Conservation (phyloP, 2,329 filamentous ascomycete genomes). For the Endothia cerciana region DNA sequence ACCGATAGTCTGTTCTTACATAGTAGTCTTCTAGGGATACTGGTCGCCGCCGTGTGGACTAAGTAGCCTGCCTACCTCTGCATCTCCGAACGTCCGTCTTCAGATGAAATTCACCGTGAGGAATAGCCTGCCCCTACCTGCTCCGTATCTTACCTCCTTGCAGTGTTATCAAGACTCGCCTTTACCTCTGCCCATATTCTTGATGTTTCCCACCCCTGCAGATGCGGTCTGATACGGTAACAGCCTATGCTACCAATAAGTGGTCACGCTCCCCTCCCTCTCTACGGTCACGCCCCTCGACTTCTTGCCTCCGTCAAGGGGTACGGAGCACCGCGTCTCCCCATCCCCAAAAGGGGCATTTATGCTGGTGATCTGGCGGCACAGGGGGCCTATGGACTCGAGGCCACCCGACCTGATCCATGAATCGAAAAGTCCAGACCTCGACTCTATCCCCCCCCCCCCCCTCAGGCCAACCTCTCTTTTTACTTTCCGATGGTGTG, state of each 20-base stretch:
- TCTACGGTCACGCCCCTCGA: constrained; percentile 22
- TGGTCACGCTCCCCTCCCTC: constrained; percentile 25
- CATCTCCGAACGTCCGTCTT: no score
- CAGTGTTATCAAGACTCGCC: neutral
- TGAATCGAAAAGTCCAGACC: constrained; percentile 30
- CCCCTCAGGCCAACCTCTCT: constrained; percentile 5
- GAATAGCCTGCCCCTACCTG: neutral
- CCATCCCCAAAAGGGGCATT: constrained; percentile 17
- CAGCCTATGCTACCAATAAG: constrained; percentile 4
- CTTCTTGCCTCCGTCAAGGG: constrained; percentile 9
- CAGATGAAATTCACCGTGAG: no score
- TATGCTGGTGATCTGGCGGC: constrained; percentile 23
- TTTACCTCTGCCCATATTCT: neutral
- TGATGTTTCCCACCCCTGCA: neutral
- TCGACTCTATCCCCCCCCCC: constrained; percentile 18
- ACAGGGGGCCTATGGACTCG: constrained; percentile 7
- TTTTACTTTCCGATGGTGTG: constrained; percentile 13
- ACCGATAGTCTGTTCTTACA: no score
- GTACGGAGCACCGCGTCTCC: constrained; percentile 1
- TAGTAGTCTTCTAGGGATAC: no score
- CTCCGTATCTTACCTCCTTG: neutral
- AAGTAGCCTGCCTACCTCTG: no score
- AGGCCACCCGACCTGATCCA: constrained; percentile 23
- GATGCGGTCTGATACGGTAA: neutral
- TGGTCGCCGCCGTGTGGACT: no score